A percentile compares a stretch with the other conserved stretches of the same genome.
Conservation (phyloP, 2,329 filamentous ascomycete species). For the Trichophyton benhamiae region DNA sequence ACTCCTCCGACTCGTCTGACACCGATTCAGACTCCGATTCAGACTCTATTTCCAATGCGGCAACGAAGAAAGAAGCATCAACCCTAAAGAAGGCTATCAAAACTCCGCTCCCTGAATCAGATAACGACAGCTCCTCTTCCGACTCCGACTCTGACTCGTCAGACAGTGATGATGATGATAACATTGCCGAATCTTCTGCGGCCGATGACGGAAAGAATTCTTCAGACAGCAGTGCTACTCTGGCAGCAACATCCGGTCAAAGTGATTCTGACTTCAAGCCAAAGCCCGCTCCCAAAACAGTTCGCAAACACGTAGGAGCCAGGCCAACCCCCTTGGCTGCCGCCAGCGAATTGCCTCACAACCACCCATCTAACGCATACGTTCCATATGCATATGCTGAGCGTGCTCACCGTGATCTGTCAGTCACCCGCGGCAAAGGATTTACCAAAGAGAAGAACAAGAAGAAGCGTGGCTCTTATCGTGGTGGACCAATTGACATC, state of each 20-base stretch:
- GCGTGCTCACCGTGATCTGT: conserved; percentile 74
- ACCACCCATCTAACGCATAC: conserved; percentile 69
- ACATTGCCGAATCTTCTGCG: conserved; percentile 15
- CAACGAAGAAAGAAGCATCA: conserved; percentile 30
- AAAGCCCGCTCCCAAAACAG: conserved; percentile 16
- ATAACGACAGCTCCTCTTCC: conserved; percentile 14
- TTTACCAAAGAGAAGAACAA: conserved; percentile 99
- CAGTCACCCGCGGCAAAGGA: conserved; percentile 84
- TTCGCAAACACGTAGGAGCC: conserved; percentile 37
- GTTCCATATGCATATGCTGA: conserved; percentile 78
- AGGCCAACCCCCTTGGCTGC: conserved; percentile 64
- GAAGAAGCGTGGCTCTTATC: conserved; percentile 83
- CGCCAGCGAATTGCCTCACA: conserved; percentile 55
- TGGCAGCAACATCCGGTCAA: conserved; percentile 18
- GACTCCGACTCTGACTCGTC: conserved; percentile 13
- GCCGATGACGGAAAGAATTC: conserved; percentile 15
- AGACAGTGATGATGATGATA: conserved; percentile 15
- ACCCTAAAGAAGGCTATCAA: conserved; percentile 25
- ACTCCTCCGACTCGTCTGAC: conserved; percentile 23
- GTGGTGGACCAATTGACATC: conserved; percentile 78
- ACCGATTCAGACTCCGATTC: conserved; percentile 24
- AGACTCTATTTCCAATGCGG: conserved; percentile 2
- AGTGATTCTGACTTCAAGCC: conserved; percentile 15
- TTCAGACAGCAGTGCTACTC: conserved; percentile 23
- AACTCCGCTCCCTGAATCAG: conserved; percentile 26